Conservation (phyloP, 192 early-diverging fungal species). For the Obelidium mucronatum region DNA sequence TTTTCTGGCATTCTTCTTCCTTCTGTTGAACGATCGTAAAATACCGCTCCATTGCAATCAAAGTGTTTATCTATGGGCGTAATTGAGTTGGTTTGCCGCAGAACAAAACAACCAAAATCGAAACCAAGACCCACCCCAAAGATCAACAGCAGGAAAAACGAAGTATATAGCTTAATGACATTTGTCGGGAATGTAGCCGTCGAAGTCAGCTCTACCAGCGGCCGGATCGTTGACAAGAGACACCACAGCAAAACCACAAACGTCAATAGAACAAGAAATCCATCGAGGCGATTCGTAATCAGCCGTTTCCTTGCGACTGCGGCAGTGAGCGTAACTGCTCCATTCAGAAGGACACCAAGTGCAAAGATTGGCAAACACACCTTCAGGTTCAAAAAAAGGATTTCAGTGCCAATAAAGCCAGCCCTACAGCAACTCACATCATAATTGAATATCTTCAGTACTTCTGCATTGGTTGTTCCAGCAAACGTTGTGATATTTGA, state of each 20-base stretch:
- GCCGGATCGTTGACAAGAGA: neutral
- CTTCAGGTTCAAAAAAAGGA: too few species aligned
- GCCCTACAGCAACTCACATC: too few species aligned
- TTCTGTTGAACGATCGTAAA: neutral
- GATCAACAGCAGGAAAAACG: conserved; percentile 7
- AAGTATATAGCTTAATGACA: neutral
- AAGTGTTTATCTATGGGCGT: neutral
- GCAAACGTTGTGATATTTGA: too few species aligned
- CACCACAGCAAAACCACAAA: neutral
- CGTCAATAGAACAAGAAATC: neutral
- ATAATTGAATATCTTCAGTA: too few species aligned
- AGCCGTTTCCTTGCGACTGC: neutral
- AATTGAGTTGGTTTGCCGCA: neutral
- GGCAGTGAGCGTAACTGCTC: neutral
- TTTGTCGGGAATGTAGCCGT: neutral
- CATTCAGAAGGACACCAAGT: neutral
- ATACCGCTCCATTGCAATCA: conserved; percentile 23
- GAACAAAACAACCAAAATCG: neutral
- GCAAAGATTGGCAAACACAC: conserved; percentile 4
- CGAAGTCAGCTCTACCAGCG: neutral
- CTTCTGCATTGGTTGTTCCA: too few species aligned
- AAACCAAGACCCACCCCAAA: neutral
- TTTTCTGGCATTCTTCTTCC: neutral
- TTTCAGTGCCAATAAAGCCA: too few species aligned
- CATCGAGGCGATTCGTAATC: neutral